Conservation (phyloP, 805 yeast genomes). For the Pichia pseudocactophila region DNA sequence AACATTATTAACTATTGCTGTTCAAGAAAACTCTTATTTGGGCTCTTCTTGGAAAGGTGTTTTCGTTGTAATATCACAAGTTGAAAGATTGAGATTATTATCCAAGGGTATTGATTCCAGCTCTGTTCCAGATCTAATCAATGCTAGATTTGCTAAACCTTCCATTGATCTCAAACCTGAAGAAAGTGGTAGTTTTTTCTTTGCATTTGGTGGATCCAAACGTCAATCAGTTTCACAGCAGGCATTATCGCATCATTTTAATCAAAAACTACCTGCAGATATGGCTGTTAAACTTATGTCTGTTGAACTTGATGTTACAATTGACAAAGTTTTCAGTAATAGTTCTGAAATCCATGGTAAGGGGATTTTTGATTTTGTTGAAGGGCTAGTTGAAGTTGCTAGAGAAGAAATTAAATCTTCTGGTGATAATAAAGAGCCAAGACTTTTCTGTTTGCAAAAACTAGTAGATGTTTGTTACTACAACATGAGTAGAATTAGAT, state of each 20-base stretch:
- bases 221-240: constrained; percentile 52
- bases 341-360: constrained; percentile 72
- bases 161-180: constrained; percentile 26
- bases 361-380: constrained; percentile 81
- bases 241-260: constrained; percentile 62
- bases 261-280: constrained; percentile 53
- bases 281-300: constrained; percentile 51
- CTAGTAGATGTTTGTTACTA: constrained; percentile 96
- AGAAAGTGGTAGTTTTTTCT: constrained; percentile 34
- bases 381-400: constrained; percentile 78
- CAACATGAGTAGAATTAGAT: constrained; percentile 91
- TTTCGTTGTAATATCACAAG: constrained; percentile 74
- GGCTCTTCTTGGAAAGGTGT: constrained; percentile 79
- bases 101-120: constrained; percentile 82
- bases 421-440: constrained; percentile 70
- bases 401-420: constrained; percentile 87
- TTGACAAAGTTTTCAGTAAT: constrained; percentile 81
- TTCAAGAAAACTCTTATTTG: constrained; percentile 68
- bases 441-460: constrained; percentile 88
- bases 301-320: constrained; percentile 65
- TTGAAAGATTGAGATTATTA: constrained; percentile 81
- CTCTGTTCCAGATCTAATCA: constrained; percentile 75
- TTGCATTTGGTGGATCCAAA: constrained; percentile 35
- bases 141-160: constrained; percentile 58
- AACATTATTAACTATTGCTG: constrained; percentile 65